A percentile compares a stretch with the other conserved stretches of the same genome.
phyloP scores from a whole-genome alignment of 2,329 filamentous ascomycete genomes.

The Ophiocordyceps camponoti-rufipedis region DNA sequence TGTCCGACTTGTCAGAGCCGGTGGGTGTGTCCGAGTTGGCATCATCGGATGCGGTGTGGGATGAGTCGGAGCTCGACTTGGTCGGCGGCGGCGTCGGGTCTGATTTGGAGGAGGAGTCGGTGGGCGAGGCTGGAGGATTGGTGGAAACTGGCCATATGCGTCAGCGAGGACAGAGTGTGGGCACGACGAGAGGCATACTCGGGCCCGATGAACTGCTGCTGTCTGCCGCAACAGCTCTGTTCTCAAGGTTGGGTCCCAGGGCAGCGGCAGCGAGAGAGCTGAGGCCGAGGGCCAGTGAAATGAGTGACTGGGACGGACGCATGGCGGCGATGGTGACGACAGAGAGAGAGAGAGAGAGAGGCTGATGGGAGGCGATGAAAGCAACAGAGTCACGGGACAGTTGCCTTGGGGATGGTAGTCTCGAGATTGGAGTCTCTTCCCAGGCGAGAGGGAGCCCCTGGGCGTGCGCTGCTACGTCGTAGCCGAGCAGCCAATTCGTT shows the following conservation, averaged over 20 bases:
- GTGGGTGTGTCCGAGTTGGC: not conserved
- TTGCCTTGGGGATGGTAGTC: not conserved
- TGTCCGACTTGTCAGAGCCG: conserved; percentile 11
- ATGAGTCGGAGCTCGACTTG: not conserved
- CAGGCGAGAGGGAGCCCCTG: not conserved
- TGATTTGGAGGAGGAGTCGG: not conserved
- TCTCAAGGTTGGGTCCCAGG: conserved; percentile 33
- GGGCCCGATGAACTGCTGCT: conserved; percentile 12
- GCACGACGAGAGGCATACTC: not conserved
- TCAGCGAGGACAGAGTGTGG: not conserved
- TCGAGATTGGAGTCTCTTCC: not conserved
- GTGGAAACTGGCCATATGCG: not conserved
- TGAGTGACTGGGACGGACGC: conserved; percentile 27
- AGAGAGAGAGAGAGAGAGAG: not conserved
- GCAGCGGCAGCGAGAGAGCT: conserved; percentile 29
- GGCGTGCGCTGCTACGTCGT: not conserved
- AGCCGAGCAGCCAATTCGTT: not conserved
- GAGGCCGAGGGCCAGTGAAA: conserved; percentile 31
- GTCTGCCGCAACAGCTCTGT: conserved; percentile 31
- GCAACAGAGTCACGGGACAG: not conserved
- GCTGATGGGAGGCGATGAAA: not conserved
- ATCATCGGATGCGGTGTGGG: not conserved
- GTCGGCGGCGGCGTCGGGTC: not conserved
- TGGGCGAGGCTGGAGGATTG: not conserved
- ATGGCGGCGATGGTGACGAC: conserved; percentile 10